Base-by-base conservation (phyloP, 1,284 basidiomycete genomes). In the Ustilago bromivora region DNA sequence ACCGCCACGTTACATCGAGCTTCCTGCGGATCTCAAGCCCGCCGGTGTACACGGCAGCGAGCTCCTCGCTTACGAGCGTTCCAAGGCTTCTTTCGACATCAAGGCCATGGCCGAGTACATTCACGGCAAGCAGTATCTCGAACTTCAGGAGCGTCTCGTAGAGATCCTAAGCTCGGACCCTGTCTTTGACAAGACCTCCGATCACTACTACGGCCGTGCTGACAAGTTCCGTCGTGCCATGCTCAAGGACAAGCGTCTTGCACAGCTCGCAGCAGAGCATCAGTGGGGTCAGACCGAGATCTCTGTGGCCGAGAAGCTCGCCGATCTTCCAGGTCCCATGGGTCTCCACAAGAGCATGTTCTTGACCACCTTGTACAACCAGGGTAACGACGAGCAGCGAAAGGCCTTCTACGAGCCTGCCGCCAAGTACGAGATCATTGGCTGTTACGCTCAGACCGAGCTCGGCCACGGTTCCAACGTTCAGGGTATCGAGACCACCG, bases 141-240 rank as follows among this genome's bases (percentile, higher is more conserved):
- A 82, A 38, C 89, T 76, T 34, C 89, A 89, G 55, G 76, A 88
- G 31, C 86, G 87, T 40, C 85, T 93, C 9, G 87, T 90, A 13
- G 70, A 84, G 2, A 73, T 92, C 15, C 85, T 93, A 60, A 87
- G 88, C 35, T 84, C 87, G 2, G 92, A 93, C 68, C 89, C 90
- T 31, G 54, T 66, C 35, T 93, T 94, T 73, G 90, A 92, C 85
- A 93, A 92, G 84, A 87, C 89, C 0, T 84, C 88, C 61, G 89
- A 89, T 90, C 91, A 81, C 73, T 87, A 86, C 80, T 70, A 84
- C 56, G 77, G 80, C 31, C 82, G 86, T 36, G 76, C 75, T 2
- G 86, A 85, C 55, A 86, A 84, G 78, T 87, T 83, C 76, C 75
- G 78, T 6, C 59, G 68, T 41, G 86, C 84, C 38, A 74, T 87